phyloP scores from a whole-genome alignment of 352 stramenopile genomes.

The Phytophthora colocasiae region DNA sequence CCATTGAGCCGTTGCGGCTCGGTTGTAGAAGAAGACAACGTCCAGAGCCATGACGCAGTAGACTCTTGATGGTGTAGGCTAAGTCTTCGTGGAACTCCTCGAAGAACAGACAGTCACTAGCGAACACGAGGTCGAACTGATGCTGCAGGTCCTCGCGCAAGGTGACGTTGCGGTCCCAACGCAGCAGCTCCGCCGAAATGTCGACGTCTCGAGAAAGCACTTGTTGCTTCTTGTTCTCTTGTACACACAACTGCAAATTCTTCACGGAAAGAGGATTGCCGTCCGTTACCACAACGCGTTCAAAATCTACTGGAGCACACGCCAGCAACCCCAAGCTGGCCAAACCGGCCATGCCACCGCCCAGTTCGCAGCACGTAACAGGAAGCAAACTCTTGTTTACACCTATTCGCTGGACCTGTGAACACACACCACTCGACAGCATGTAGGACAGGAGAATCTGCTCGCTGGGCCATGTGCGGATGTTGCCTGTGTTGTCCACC shows the following conservation, averaged over 20 bases:
- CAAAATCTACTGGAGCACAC: slow-evolving; percentile 49
- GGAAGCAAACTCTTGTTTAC: not conserved
- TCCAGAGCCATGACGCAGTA: slow-evolving; percentile 52
- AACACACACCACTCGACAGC: slow-evolving; percentile 47
- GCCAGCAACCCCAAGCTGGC: slow-evolving; percentile 67
- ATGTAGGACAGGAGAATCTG: slow-evolving; percentile 75
- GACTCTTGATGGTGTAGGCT: slow-evolving; percentile 63
- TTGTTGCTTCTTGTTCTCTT: slow-evolving; percentile 54
- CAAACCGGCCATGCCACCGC: slow-evolving; percentile 80
- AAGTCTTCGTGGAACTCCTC: slow-evolving; percentile 87
- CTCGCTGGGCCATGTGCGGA: slow-evolving; percentile 87
- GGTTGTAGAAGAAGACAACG: slow-evolving; percentile 80
- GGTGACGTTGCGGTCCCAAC: slow-evolving; percentile 63
- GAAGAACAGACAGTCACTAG: slow-evolving; percentile 90
- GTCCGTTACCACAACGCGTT: slow-evolving; percentile 70
- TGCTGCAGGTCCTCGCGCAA: slow-evolving; percentile 41
- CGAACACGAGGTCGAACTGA: slow-evolving; percentile 83
- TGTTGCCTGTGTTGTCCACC: slow-evolving; percentile 91
- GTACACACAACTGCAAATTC: slow-evolving; percentile 70
- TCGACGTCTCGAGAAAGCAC: slow-evolving; percentile 15
- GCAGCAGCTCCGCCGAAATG: slow-evolving; percentile 55
- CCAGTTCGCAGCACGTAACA: slow-evolving; percentile 74
- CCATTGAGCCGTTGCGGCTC: slow-evolving; percentile 76
- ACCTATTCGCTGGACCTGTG: slow-evolving; percentile 24
- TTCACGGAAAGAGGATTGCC: slow-evolving; percentile 74